Evolutionary conservation across 2,329 filamentous ascomycete genomes (phyloP), one percentile per base, ranked within the genome.

Genomic region (Coleophoma crateriformis): DNA sequence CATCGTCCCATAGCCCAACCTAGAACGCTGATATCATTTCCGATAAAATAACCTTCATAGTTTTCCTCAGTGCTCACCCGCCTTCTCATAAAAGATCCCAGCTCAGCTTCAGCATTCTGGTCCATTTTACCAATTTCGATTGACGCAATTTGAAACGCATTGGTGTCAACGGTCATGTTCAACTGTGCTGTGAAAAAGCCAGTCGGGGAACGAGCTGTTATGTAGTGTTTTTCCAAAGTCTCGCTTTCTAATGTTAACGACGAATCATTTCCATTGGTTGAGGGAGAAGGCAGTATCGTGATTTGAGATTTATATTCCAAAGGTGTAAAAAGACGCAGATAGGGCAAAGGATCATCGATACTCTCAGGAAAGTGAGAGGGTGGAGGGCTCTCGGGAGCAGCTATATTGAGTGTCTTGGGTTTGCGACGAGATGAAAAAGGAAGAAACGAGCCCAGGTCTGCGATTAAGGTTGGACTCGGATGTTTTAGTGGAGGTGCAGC

Each of bases 1-100:
- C 85, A 88, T 46, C 85, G 81, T 12, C 76, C 76, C 73, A 88
- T 81, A 0, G 82, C 84, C 82, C 84, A 88, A 4, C 76, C 75
- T 0, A 85, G 59, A 6, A 83, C 73, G 17, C 75, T 75, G 0
- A 87, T 65, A 52, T 88, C 85, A 34, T 72, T 71, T 7, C 71
- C 68, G 53, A 79, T 67, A 0, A 71, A 71, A n/a, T 72, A 72
- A 33, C 67, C 68, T 63, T 62, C 32, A 4, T 44, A 22, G 12
- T 14, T 20, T 14, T 44, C 22, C 12, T 10, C 41, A 59, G 67
- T 52, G 57, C 60, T 52, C 57, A 68, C 51, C 56, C 60, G 64
- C 54, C 67, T 13, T 41, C 58, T 50, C 1, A 69, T 51, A 10
- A 81, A 84, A 0, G 74, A 66, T 0, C 73, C 72, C 0, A 89